phyloP scores from a whole-genome alignment of 164 flowering plant genomes.

The Stephania yunnanensis region DNA sequence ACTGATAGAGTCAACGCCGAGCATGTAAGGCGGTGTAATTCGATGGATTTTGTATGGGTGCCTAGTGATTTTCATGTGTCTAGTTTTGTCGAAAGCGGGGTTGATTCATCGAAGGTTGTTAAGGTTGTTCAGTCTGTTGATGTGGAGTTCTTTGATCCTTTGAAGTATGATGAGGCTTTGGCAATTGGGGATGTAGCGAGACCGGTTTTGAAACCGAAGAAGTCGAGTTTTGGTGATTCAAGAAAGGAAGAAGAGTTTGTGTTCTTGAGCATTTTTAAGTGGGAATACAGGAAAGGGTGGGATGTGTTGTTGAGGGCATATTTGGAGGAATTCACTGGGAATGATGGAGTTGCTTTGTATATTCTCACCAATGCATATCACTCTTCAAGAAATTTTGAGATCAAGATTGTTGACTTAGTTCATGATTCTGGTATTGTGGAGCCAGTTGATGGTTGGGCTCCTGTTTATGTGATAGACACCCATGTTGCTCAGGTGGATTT shows the following conservation, averaged over 20 bases:
- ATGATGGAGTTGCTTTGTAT: conserved; percentile 49
- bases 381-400: conserved; percentile 46
- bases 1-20: conserved; percentile 51
- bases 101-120: conserved; percentile 57
- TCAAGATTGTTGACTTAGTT: conserved; percentile 51
- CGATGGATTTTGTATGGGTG: conserved; percentile 70
- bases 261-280: conserved; percentile 75
- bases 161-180: conserved; percentile 34
- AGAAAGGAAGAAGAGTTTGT: conserved; percentile 29
- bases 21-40: conserved; percentile 57
- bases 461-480: conserved; percentile 43
- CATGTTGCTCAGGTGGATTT: conserved; percentile 64
- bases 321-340: conserved; percentile 47
- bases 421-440: conserved; percentile 35
- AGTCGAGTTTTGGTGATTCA: neutral
- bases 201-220: conserved; percentile 33
- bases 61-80: conserved; percentile 74
- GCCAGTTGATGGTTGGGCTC: conserved; percentile 56
- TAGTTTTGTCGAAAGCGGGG: conserved; percentile 57
- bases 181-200: conserved; percentile 28
- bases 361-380: conserved; percentile 65
- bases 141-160: conserved; percentile 58
- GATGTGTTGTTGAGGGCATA: conserved; percentile 64
- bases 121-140: conserved; percentile 72
- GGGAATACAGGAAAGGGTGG: conserved; percentile 88